These are phyloP conservation scores for Heliamphora pulchella DNA, from an alignment of 179 eudicot species.

Conservation along the genomic window DNA sequence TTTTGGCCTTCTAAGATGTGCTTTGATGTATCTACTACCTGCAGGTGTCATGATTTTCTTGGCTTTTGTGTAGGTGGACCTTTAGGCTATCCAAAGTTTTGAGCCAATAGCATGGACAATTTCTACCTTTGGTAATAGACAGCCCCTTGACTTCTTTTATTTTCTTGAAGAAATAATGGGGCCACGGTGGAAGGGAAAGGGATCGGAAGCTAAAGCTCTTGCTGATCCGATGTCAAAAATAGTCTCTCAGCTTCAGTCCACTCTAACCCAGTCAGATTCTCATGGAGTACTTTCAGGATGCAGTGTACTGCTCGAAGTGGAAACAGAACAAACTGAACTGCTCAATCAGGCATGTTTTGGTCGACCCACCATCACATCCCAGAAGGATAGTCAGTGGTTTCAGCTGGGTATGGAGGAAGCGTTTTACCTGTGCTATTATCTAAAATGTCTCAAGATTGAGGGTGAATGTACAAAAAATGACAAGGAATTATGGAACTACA, in stretches of 20 bases:
- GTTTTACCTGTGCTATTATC: constrained; percentile 34
- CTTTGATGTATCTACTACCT: not conserved
- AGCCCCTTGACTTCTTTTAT: constrained; percentile 1
- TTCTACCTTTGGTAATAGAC: not conserved
- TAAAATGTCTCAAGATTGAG: constrained; percentile 44
- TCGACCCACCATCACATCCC: constrained; percentile 32
- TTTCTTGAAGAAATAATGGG: constrained; percentile 28
- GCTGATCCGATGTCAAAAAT: constrained; percentile 53
- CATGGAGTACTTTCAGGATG: constrained; percentile 41
- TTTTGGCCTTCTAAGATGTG: not conserved
- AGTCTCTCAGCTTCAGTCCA: constrained; percentile 35
- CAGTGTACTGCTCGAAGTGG: constrained; percentile 41
- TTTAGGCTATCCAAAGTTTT: not conserved
- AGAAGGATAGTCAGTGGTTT: constrained; percentile 47
- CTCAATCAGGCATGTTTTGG: constrained; percentile 55
- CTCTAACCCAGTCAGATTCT: constrained; percentile 29
- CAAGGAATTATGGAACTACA: constrained; percentile 47
- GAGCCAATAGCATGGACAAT: too few relatives aligned
- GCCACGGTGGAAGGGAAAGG: constrained; percentile 60
- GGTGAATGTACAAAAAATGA: constrained; percentile 25
- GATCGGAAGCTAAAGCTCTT: constrained; percentile 46
- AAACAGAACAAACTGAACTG: constrained; percentile 37
- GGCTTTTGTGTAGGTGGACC: not conserved
- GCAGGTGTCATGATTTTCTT: not conserved
- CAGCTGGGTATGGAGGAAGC: constrained; percentile 54